Percentiles rank a stretch among this genome's conserved stretches.
phyloP scores from a whole-genome alignment of 495 filamentous ascomycete genomes.

The Daldinia childiae region DNA sequence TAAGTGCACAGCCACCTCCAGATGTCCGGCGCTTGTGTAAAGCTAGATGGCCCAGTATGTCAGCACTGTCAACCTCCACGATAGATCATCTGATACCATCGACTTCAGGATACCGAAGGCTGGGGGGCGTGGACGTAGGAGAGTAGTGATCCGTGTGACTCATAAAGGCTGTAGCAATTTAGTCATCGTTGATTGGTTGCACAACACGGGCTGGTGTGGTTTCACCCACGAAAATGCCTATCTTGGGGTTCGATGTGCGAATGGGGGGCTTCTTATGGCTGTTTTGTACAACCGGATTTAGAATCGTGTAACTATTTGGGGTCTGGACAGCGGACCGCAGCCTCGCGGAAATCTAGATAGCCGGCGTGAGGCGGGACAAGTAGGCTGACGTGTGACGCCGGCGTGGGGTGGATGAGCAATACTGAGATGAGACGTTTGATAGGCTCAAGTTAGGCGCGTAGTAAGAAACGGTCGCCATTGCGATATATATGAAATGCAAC shows the following conservation, averaged over 20 bases:
- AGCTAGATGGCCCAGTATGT: slow-evolving; percentile 20
- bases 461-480: slow-evolving; percentile 12
- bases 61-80: slow-evolving; percentile 18
- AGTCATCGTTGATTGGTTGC: slow-evolving; percentile 12
- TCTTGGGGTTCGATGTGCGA: slow-evolving; percentile 1
- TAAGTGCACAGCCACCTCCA: slow-evolving; percentile 38
- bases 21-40: slow-evolving; percentile 8
- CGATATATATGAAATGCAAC: slow-evolving; percentile 22
- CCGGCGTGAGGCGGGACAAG: slow-evolving; percentile 20
- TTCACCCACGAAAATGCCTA: slow-evolving; percentile 13
- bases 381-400: slow-evolving; percentile 38
- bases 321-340: slow-evolving; percentile 10
- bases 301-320: slow-evolving; percentile 19
- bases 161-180: slow-evolving; percentile 8
- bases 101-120: slow-evolving; percentile 13
- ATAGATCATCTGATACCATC: slow-evolving; percentile 10
- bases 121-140: slow-evolving; percentile 27
- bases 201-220: slow-evolving; percentile 4
- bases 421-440: slow-evolving; percentile 1
- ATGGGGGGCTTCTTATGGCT: slow-evolving; percentile 1
- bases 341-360: slow-evolving; percentile 25
- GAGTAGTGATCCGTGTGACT: slow-evolving; percentile 29
- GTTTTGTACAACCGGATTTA: background rate
- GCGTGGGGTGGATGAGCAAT: slow-evolving; percentile 13
- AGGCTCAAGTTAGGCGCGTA: slow-evolving; percentile 31